Base-by-base conservation (phyloP, 78 protist genomes). In the Mantamonas sphyraenae region DNA sequence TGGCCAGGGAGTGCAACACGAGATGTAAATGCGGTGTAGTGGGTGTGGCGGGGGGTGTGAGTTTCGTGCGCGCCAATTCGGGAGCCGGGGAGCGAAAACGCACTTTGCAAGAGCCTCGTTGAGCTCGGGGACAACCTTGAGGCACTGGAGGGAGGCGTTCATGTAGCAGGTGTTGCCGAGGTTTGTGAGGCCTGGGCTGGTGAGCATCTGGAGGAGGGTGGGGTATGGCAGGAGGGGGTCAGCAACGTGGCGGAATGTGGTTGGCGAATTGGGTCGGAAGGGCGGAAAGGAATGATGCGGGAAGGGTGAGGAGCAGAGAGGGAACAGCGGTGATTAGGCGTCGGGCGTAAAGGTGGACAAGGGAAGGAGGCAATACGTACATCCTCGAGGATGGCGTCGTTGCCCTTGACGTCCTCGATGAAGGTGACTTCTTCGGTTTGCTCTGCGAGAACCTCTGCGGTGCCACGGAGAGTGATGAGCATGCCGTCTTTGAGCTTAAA, bases 91-190 rank as follows among this genome's bases (percentile, higher is more conserved):
- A n/a, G n/a, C n/a, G n/a, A 10, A 10, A 42, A 10, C 47, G 50
- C 57, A 66, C 55, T 66, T 45, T 56, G 8, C 20, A 14, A 17
- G 57, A 30, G 24, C 53, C 31, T 1, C 55, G 20, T 45, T 19
- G 14, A 76, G 58, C 53, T 79, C 85, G 26, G 85, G 79, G n/a
- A 80, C 28, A 26, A 3, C 38, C 34, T 39, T 28, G 31, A 80
- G 22, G 20, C 45, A 33, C 31, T 71, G 83, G 9, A 82, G 42
- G 12, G 76, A 22, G 7, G 87, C 35, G 42, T 76, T 77, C 55
- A 76, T 5, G 60, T 76, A 76, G 73, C 87, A 77, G 28, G 79
- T 77, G 60, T 76, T 70, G 35, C 77, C 79, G 22, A 75, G 58
- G 67, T 81, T 81, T 28, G 12, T 37, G 61, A 75, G 28, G 4